Evolutionary conservation across 2,329 filamentous ascomycete genomes (phyloP).

Genomic region (Metarhizium brunneum): DNA sequence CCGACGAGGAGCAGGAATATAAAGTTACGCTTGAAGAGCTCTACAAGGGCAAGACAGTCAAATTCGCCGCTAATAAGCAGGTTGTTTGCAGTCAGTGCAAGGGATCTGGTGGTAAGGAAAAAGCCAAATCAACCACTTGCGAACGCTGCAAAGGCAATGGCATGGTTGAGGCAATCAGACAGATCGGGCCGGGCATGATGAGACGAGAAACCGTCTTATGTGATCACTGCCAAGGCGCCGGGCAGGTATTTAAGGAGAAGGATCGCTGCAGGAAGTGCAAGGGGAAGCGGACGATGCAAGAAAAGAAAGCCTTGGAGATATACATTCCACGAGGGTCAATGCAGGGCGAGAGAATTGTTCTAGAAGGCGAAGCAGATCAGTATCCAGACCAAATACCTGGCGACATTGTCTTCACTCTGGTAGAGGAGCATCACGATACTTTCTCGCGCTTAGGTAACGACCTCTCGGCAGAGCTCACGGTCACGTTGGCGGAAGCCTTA

Average conservation of each 20-base stretch:
- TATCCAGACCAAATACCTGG: conserved; percentile 80
- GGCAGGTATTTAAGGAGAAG: conserved; percentile 85
- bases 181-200: conserved; percentile 79
- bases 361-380: conserved; percentile 93
- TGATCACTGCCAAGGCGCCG: conserved; percentile 75
- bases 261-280: conserved; percentile 99
- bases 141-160: conserved; percentile 77
- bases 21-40: conserved; percentile 87
- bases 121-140: conserved; percentile 75
- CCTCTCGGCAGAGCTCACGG: conserved; percentile 68
- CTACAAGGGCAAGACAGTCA: conserved; percentile 97
- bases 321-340: conserved; percentile 85
- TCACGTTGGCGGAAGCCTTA: conserved; percentile 77
- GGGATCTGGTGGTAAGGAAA: conserved; percentile 83
- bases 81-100: conserved; percentile 82
- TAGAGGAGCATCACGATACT: conserved; percentile 69
- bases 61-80: conserved; percentile 93
- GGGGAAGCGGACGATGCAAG: conserved; percentile 74
- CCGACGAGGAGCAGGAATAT: conserved; percentile 83
- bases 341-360: conserved; percentile 80
- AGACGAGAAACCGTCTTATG: conserved; percentile 73
- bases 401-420: conserved; percentile 83
- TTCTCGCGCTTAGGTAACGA: conserved; percentile 82
- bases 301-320: conserved; percentile 90
- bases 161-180: conserved; percentile 65